These are phyloP conservation scores for Xylaria digitata DNA, from an alignment of 2,329 filamentous ascomycete genomes.

Conservation along the genomic window DNA sequence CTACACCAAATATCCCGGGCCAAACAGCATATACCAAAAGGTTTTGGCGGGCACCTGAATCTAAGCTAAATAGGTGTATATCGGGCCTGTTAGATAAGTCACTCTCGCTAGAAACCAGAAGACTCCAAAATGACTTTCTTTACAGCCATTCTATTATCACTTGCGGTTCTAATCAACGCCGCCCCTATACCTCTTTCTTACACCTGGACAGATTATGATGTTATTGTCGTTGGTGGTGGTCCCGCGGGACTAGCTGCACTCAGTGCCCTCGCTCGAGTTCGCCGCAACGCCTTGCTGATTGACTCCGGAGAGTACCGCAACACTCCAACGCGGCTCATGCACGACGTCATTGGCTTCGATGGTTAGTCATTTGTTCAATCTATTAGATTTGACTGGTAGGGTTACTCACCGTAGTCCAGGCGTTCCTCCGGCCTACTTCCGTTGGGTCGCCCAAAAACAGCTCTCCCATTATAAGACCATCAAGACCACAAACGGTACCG, in stretches of 20 bases:
- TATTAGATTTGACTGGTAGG: neutral
- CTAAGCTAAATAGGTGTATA: neutral
- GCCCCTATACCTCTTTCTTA: conserved; percentile 9
- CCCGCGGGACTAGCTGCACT: conserved; percentile 23
- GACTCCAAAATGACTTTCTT: conserved; percentile 6
- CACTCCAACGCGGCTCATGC: conserved; percentile 65
- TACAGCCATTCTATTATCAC: neutral
- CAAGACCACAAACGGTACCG: conserved; percentile 63
- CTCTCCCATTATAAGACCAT: conserved; percentile 63
- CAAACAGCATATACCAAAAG: neutral
- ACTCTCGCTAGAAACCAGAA: neutral
- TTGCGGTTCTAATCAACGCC: neutral
- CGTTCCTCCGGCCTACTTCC: conserved; percentile 65
- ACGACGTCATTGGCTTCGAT: conserved; percentile 70
- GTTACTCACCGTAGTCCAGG: conserved; percentile 52
- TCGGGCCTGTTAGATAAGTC: neutral
- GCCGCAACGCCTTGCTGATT: conserved; percentile 64
- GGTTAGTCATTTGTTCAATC: conserved; percentile 52
- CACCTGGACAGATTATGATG: conserved; percentile 28
- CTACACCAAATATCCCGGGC: neutral
- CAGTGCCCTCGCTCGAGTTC: conserved; percentile 62
- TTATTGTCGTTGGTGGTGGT: conserved; percentile 28
- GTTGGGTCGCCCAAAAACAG: conserved; percentile 63
- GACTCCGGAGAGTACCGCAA: conserved; percentile 71
- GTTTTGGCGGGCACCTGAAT: neutral